A percentile compares a stretch with the other conserved stretches of the same genome.
Conservation (phyloP, 2,329 filamentous ascomycete genomes). For the Juglanconis sp. region DNA sequence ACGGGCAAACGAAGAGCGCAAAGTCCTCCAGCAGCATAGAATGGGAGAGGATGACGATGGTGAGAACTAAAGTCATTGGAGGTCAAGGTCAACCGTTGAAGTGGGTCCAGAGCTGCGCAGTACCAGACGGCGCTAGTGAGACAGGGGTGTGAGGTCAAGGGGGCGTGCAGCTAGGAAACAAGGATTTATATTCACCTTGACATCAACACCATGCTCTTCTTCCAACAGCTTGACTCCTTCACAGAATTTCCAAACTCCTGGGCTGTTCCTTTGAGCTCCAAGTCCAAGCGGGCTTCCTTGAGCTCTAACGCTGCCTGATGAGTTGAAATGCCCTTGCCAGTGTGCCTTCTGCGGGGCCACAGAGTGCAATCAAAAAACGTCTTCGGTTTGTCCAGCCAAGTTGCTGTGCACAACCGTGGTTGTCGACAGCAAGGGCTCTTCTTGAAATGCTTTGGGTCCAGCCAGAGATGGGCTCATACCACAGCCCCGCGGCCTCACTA, state of each 20-base stretch:
- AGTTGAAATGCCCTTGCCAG: constrained; percentile 15
- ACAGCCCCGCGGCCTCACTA: constrained; percentile 23
- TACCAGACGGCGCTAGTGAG: neutral
- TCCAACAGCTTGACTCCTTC: too few species aligned
- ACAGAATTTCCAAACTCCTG: neutral
- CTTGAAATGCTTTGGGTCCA: neutral
- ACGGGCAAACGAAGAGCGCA: neutral
- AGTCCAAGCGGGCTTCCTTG: neutral
- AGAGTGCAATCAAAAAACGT: constrained; percentile 1
- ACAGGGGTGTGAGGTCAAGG: neutral
- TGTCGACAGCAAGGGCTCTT: neutral
- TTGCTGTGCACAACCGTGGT: neutral
- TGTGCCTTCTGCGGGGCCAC: constrained; percentile 13
- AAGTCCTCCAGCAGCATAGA: neutral
- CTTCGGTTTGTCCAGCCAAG: constrained; percentile 9
- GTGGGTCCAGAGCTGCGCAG: neutral
- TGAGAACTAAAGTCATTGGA: constrained; percentile 9
- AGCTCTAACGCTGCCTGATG: constrained; percentile 1
- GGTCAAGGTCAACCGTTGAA: neutral
- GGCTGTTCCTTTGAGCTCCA: neutral
- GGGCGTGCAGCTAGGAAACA: neutral
- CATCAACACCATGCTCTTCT: neutral
- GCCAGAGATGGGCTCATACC: constrained; percentile 7
- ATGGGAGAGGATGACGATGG: constrained; percentile 9
- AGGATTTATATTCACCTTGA: neutral